Base-by-base conservation (phyloP, 2,329 filamentous ascomycete species). In the Purpureocillium lavendulum region DNA sequence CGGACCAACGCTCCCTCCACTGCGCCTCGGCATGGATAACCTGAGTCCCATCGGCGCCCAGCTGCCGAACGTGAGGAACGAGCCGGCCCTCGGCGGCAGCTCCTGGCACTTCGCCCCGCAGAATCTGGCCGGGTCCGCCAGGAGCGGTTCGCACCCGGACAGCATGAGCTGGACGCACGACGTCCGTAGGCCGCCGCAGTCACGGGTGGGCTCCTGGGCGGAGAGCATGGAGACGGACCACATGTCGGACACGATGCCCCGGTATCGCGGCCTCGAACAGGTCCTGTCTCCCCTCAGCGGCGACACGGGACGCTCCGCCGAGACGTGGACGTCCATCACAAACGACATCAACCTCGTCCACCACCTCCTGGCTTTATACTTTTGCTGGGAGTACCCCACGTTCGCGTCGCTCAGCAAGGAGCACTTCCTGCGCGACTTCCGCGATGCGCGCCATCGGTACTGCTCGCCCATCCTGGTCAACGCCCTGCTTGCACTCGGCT, bases 361-460 rank as follows among this genome's bases (percentile, higher is more conserved):
- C 44, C 78, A 81, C 49, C 65, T 85, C 9, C 60, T 85, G 38
- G 69, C 73, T 1, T 63, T 84, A 26, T 86, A 85, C 59, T 86
- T 86, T 48, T 83, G 80, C 62, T 87, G 82, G 75, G 77, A 83
- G 47, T 85, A 87, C 54, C 80, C 83, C 3, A 86, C 82, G 11
- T 86, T 85, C 58, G 77, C 81, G 4, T 77, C 83, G 3, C 70
- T 87, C 33, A 84, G 79, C 52, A 81, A 83, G 52, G 79, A 84
- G 49, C 75, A 82, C 51, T 87, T 86, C 49, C 63, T 82, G 42
- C 69, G 69, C 38, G 82, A 86, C 55, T 84, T 84, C 51, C 61
- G 67, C 30, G 66, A 70, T 9, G 80, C 78, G 2, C 65, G 73
- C 14, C 66, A 70, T 35, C 73, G 81, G 26, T 84, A 80, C 57